phyloP scores from a whole-genome alignment of 371 early-diverging fungal species.

The Apophysomyces trapeziformis region DNA sequence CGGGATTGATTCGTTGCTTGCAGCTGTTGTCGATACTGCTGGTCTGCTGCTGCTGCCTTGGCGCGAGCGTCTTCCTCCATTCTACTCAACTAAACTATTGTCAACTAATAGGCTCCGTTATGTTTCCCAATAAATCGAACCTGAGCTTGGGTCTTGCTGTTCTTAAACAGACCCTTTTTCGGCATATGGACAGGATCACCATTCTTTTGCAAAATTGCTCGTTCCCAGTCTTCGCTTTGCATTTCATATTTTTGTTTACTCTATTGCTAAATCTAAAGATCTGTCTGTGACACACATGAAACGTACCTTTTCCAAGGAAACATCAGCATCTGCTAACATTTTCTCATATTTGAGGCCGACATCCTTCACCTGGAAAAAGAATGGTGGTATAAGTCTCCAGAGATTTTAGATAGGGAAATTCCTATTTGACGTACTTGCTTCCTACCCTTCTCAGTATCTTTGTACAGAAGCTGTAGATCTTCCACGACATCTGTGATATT shows the following conservation, averaged over 20 bases:
- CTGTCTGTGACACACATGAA: background rate
- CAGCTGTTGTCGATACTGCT: constrained; percentile 76
- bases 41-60: constrained; percentile 71
- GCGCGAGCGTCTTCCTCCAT: constrained; percentile 72
- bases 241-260: constrained; percentile 75
- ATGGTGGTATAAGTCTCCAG: background rate
- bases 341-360: constrained; percentile 73
- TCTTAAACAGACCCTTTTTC: constrained; percentile 62
- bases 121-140: constrained; percentile 23
- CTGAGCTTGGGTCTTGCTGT: constrained; percentile 57
- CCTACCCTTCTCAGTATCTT: constrained; percentile 80
- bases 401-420: background rate
- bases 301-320: constrained; percentile 72
- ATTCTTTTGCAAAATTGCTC: constrained; percentile 69
- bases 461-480: constrained; percentile 66
- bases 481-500: constrained; percentile 71
- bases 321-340: constrained; percentile 70
- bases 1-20: constrained; percentile 66
- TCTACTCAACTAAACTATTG: constrained; percentile 57
- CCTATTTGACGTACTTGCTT: constrained; percentile 64
- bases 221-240: constrained; percentile 82
- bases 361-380: constrained; percentile 67
- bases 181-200: constrained; percentile 52
- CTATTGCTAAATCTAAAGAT: constrained; percentile 28
- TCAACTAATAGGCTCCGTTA: background rate